Evolutionary conservation across 2,329 filamentous ascomycete species (phyloP).

Genomic region (Epichloe coenophiala): DNA sequence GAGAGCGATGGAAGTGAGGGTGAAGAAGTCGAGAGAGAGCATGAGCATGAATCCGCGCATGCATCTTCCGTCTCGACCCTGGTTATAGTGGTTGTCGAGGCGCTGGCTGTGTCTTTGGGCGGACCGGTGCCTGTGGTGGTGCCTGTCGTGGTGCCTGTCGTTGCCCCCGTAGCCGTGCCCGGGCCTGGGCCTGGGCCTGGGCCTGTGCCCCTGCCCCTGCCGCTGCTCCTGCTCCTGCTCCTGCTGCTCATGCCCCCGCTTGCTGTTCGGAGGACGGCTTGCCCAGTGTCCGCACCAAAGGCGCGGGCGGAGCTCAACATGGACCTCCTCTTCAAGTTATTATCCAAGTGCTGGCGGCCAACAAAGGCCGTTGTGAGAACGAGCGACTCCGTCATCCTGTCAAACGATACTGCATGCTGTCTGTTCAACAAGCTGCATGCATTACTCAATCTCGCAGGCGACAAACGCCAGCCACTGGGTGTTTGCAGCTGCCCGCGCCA

Average conservation of each 20-base stretch:
- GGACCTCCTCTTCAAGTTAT: neutral
- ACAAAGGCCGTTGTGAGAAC: constrained; percentile 13
- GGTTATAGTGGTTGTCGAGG: neutral
- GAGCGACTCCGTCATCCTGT: constrained; percentile 15
- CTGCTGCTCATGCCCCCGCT: too few relatives aligned
- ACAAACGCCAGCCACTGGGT: neutral
- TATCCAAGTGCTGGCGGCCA: neutral
- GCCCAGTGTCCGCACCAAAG: neutral
- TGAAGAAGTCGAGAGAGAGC: neutral
- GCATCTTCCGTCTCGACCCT: neutral
- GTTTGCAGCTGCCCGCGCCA: neutral
- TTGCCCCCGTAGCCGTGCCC: neutral
- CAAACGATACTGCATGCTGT: neutral
- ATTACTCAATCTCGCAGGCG: neutral
- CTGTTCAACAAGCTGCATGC: neutral
- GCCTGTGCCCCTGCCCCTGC: neutral
- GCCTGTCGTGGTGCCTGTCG: constrained; percentile 1
- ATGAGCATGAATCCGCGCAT: neutral
- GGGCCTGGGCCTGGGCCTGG: too few relatives aligned
- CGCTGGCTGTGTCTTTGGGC: neutral
- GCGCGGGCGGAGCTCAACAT: neutral
- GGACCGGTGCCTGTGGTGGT: neutral
- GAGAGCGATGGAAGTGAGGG: neutral
- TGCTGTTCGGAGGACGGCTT: neutral
- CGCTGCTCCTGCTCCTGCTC: too few relatives aligned